Percentiles rank a stretch among this genome's conserved stretches.
phyloP scores from a whole-genome alignment of 2,329 filamentous ascomycete species.

The Colletotrichum costaricense region DNA sequence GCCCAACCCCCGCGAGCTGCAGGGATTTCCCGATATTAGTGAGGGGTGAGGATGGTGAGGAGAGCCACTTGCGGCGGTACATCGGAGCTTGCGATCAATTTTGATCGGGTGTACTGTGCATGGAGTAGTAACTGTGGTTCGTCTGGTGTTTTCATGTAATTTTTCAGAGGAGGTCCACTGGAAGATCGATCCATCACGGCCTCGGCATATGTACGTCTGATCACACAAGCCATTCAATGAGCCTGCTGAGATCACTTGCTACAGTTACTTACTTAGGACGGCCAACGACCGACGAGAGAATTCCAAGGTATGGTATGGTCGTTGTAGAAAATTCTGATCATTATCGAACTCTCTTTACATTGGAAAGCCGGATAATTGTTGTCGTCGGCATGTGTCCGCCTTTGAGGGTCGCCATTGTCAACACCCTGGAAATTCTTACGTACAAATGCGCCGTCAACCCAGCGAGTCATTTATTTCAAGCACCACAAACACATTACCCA shows the following conservation, averaged over 20 bases:
- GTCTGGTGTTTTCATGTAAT: background rate
- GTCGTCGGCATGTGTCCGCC: background rate
- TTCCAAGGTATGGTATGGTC: background rate
- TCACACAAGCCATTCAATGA: background rate
- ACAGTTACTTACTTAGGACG: background rate
- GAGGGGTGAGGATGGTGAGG: background rate
- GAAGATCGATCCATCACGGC: background rate
- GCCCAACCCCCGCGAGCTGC: background rate
- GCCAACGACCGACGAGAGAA: background rate
- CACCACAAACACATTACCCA: background rate
- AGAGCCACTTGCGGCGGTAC: conserved; percentile 18
- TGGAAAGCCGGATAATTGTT: background rate
- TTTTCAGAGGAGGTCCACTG: background rate
- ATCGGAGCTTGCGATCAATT: conserved; percentile 6
- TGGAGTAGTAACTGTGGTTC: background rate
- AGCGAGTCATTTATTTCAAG: background rate
- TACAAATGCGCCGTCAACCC: background rate
- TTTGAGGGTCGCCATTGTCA: background rate
- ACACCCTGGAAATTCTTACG: background rate
- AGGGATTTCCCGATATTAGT: background rate
- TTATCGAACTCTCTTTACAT: background rate
- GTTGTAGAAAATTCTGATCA: background rate
- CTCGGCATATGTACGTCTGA: background rate
- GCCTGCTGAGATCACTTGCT: background rate
- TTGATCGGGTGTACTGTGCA: background rate